Conservation (phyloP, 345 rosid species). For the Arabidopsis arenosa region DNA sequence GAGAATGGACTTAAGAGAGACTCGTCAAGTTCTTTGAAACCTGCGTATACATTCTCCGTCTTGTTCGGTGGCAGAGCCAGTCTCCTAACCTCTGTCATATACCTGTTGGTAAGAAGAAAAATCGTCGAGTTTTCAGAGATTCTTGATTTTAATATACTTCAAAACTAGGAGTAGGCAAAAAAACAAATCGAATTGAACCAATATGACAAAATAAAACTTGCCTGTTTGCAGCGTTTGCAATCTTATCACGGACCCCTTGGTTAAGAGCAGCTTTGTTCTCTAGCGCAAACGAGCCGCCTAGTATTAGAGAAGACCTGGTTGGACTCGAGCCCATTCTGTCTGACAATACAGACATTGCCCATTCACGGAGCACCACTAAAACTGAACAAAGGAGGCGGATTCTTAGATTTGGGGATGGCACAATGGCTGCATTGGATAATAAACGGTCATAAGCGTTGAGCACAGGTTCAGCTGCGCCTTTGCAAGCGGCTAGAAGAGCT, state of each 20-base stretch:
- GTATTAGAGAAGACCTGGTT: slow-evolving; percentile 68
- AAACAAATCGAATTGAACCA: background rate
- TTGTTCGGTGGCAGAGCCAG: slow-evolving; percentile 75
- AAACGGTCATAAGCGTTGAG: slow-evolving; percentile 84
- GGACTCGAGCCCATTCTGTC: slow-evolving; percentile 76
- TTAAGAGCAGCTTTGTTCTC: slow-evolving; percentile 65
- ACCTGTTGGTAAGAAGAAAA: slow-evolving; percentile 53
- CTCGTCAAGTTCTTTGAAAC: slow-evolving; percentile 89
- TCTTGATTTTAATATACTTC: background rate
- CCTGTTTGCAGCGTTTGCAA: slow-evolving; percentile 92
- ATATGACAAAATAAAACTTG: slow-evolving; percentile 40
- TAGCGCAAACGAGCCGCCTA: slow-evolving; percentile 63
- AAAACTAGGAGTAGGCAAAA: background rate
- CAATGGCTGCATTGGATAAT: slow-evolving; percentile 76
- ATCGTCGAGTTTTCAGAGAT: background rate
- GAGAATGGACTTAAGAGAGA: slow-evolving; percentile 73
- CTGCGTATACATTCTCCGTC: slow-evolving; percentile 78
- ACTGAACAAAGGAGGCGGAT: slow-evolving; percentile 83
- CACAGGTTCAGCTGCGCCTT: slow-evolving; percentile 90
- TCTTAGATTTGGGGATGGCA: slow-evolving; percentile 80
- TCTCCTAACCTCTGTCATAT: slow-evolving; percentile 89
- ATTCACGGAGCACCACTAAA: slow-evolving; percentile 81
- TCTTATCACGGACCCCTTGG: slow-evolving; percentile 86
- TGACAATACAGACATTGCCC: slow-evolving; percentile 87
- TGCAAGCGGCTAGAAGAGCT: slow-evolving; percentile 92